Percentiles rank a stretch among this genome's conserved stretches.
Evolutionary conservation across 75 land plant species (phyloP).

Genomic region (Ceratopteris richardii): DNA sequence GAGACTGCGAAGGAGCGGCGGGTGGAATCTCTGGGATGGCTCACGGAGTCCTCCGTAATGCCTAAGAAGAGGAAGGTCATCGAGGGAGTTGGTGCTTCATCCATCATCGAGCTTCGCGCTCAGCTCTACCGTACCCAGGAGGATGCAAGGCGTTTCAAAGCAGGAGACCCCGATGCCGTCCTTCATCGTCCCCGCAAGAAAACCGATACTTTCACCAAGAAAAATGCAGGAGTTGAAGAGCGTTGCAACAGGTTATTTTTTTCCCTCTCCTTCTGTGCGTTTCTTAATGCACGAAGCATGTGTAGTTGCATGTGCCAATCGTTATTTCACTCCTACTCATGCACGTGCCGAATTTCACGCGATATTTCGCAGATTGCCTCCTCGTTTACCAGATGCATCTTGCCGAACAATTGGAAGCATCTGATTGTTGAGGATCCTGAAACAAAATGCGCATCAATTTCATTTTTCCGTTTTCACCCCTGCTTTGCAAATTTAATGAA

Average conservation of each 20-base stretch:
- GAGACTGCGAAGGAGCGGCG: slow-evolving; percentile 11
- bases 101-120: slow-evolving; percentile 85
- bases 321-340: too few relatives aligned
- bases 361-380: too few relatives aligned
- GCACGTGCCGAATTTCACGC: too few relatives aligned
- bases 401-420: too few relatives aligned
- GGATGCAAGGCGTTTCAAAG: slow-evolving; percentile 47
- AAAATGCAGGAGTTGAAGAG: slow-evolving; percentile 80
- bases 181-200: slow-evolving; percentile 55
- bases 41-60: slow-evolving; percentile 86
- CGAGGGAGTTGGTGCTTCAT: slow-evolving; percentile 81
- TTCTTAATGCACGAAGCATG: not conserved
- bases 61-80: slow-evolving; percentile 78
- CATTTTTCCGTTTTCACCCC: too few relatives aligned
- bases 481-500: too few relatives aligned
- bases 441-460: too few relatives aligned
- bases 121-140: slow-evolving; percentile 83
- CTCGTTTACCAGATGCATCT: too few relatives aligned
- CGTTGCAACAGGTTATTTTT: slow-evolving; percentile 50
- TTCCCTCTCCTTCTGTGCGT: not conserved
- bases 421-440: too few relatives aligned
- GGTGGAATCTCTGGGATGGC: slow-evolving; percentile 93
- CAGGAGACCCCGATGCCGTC: slow-evolving; percentile 30
- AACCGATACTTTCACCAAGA: slow-evolving; percentile 32
- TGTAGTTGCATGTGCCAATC: not conserved